Evolutionary conservation across 208 protist species (phyloP).

Genomic region (Leishmania guyanensis): DNA sequence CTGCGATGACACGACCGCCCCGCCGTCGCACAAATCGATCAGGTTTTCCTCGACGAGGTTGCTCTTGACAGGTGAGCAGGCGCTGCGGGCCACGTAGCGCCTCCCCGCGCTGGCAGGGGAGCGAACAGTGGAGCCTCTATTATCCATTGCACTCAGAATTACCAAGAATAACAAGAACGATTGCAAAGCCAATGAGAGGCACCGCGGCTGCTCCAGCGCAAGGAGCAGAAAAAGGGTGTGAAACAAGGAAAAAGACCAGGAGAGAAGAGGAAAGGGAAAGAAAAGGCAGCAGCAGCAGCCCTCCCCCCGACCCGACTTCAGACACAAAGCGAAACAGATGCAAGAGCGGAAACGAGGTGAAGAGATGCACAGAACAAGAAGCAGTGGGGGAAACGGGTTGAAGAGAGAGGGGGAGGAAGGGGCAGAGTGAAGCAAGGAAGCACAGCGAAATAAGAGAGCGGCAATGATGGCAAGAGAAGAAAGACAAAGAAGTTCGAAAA

Average conservation of each 20-base stretch:
- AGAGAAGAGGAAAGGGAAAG: not conserved
- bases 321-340: not conserved
- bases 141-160: constrained; percentile 7
- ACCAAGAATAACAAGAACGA: not conserved
- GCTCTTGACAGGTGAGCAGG: constrained; percentile 3
- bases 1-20: constrained; percentile 11
- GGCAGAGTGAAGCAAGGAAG: not conserved
- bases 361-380: not conserved
- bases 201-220: too few relatives aligned
- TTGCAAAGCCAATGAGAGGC: not conserved
- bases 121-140: not conserved
- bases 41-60: constrained; percentile 16
- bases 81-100: constrained; percentile 1
- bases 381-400: not conserved
- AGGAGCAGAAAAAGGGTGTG: not conserved
- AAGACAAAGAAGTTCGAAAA: constrained; percentile 8
- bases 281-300: not conserved
- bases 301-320: not conserved
- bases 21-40: constrained; percentile 12
- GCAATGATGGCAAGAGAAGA: not conserved
- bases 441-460: not conserved
- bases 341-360: not conserved
- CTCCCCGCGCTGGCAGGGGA: not conserved
- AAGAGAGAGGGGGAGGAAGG: not conserved
- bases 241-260: not conserved